Base-by-base conservation (phyloP, 352 stramenopile species). In the Phytophthora citrophthora region DNA sequence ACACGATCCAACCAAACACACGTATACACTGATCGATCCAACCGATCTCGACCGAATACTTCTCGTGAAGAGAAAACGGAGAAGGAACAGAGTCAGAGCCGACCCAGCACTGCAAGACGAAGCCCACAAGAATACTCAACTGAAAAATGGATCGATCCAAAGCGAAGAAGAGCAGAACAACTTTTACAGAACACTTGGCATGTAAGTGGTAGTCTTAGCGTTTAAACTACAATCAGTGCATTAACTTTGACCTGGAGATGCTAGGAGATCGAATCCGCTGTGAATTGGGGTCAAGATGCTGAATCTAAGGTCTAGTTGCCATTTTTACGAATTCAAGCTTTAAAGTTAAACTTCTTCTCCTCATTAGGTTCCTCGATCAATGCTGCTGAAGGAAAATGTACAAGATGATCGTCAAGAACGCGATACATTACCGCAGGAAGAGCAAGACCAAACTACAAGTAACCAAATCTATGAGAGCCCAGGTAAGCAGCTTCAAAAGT, bases 181-280 rank as follows among this genome's bases (percentile, higher is more conserved):
- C 61, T 81, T 50, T 36, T 81, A 8, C 50, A 78, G 38, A 65
- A 74, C 24, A 70, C 70, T 1, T 81, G 69, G 65, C 65, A 67
- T 66, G 73, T 79, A 64, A 20, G 50, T 38, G 5, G 29, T 34
- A 13, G 9, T 8, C 3, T 58, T 15, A 10, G 31, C 5, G 31
- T 49, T 40, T 5, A 40, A 29, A 0, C 13, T 6, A 36, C 24
- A 13, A 12, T 3, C 44, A 36, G 43, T 24, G 36, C 7, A 23
- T 12, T 50, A 20, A 68, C 3, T 44, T 20, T 7, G 12, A 38
- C 46, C 2, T 4, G 15, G 55, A 31, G 9, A 34, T 18, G 9
- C 23, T 38, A 74, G 65, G 60, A 74, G 26, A 74, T 74, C 24
- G 66, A 67, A 27, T 70, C 65, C 20, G 53, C 60, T 20, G 51